Evolutionary conservation across 2,329 filamentous ascomycete species (phyloP).

Genomic region (Paraconiothyrium brasiliense): DNA sequence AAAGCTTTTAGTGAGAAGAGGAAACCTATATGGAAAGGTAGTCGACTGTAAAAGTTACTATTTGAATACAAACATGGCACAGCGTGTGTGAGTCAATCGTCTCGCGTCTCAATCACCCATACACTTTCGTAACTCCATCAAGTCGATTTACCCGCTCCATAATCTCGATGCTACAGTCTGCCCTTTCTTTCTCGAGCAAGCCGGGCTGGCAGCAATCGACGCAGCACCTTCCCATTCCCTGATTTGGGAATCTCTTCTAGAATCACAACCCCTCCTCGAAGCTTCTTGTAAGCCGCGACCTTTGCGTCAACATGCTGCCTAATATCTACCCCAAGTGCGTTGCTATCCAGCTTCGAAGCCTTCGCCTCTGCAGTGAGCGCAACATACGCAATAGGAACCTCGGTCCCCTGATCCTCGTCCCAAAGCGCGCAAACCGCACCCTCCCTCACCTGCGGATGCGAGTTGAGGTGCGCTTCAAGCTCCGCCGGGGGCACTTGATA

Average conservation of each 20-base stretch:
- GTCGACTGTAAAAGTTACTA: slow-evolving; percentile 21
- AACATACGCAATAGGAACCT: slow-evolving; percentile 45
- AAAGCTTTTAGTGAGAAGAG: slow-evolving; percentile 49
- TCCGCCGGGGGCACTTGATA: slow-evolving; percentile 46
- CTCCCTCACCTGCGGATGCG: slow-evolving; percentile 38
- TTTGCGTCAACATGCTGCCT: slow-evolving; percentile 35
- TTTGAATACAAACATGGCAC: background rate
- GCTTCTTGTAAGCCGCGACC: slow-evolving; percentile 43
- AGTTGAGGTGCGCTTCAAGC: slow-evolving; percentile 40
- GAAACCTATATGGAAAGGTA: slow-evolving; percentile 31
- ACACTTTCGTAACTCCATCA: too few species aligned
- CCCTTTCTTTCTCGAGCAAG: slow-evolving; percentile 17
- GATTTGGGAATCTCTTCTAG: slow-evolving; percentile 41
- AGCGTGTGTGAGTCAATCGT: too few species aligned
- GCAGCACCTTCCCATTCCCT: slow-evolving; percentile 41
- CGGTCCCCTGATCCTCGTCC: slow-evolving; percentile 34
- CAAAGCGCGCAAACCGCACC: slow-evolving; percentile 44
- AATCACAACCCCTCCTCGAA: slow-evolving; percentile 36
- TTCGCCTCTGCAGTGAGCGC: slow-evolving; percentile 22
- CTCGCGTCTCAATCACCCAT: too few species aligned
- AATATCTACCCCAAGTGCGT: slow-evolving; percentile 26
- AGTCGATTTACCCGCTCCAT: too few species aligned
- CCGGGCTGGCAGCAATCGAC: slow-evolving; percentile 31
- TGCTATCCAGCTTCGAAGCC: slow-evolving; percentile 4
- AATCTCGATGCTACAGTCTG: slow-evolving; percentile 6